Conservation (phyloP, 1,139 yeast species). For the Hyphopichia khmerensis region DNA sequence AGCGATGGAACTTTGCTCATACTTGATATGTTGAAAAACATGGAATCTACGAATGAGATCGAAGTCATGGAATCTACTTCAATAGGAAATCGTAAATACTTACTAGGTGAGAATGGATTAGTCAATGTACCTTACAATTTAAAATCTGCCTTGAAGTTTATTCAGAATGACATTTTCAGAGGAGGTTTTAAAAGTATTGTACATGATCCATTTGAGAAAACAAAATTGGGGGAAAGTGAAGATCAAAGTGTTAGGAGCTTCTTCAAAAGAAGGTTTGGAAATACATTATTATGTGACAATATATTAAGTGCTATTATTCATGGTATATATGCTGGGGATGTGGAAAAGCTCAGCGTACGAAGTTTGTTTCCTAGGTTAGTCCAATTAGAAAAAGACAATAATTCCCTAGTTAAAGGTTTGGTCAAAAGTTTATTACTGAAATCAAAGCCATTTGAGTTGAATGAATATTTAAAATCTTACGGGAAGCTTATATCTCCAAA, state of each 20-base stretch:
- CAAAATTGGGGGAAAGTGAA: conserved; percentile 11
- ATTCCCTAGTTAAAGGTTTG: conserved; percentile 51
- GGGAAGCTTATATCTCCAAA: conserved; percentile 32
- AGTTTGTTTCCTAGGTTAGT: conserved; percentile 55
- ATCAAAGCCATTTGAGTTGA: not conserved
- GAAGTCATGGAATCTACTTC: conserved; percentile 50
- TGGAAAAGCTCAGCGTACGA: conserved; percentile 60
- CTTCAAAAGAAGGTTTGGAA: conserved; percentile 67
- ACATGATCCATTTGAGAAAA: conserved; percentile 41
- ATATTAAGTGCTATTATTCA: conserved; percentile 79
- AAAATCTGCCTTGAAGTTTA: conserved; percentile 37
- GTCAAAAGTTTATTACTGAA: conserved; percentile 12
- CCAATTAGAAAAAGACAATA: conserved; percentile 56
- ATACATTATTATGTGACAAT: conserved; percentile 52
- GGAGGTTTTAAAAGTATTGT: conserved; percentile 33
- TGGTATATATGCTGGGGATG: conserved; percentile 92
- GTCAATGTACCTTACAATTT: conserved; percentile 56
- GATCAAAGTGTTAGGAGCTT: conserved; percentile 79
- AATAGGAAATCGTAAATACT: conserved; percentile 60
- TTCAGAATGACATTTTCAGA: conserved; percentile 37
- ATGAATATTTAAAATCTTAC: conserved; percentile 19
- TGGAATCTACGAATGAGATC: conserved; percentile 42
- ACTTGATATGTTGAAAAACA: conserved; percentile 52
- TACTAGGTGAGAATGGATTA: conserved; percentile 42
- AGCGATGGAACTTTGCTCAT: conserved; percentile 63